These are phyloP conservation scores for Podila verticillata DNA, from an alignment of 192 early-diverging fungal genomes.

Conservation along the genomic window DNA sequence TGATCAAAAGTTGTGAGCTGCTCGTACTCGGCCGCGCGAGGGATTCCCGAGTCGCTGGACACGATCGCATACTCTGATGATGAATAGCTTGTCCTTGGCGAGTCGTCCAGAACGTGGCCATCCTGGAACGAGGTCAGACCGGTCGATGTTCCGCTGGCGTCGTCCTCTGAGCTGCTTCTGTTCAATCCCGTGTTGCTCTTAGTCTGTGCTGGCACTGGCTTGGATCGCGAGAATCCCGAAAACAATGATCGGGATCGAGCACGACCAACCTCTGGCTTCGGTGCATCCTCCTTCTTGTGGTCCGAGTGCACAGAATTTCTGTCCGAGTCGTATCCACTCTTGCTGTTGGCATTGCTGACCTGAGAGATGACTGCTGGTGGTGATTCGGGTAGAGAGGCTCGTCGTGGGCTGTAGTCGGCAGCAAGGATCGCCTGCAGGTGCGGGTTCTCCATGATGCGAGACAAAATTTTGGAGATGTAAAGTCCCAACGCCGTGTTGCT, in stretches of 20 bases:
- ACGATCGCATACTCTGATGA: slow-evolving; percentile 24
- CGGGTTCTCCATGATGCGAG: slow-evolving; percentile 74
- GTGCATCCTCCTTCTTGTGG: slow-evolving; percentile 2
- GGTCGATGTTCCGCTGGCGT: slow-evolving; percentile 16
- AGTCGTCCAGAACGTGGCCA: slow-evolving; percentile 29
- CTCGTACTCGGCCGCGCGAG: slow-evolving; percentile 20
- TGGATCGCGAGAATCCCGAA: slow-evolving; percentile 12
- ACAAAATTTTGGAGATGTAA: slow-evolving; percentile 82
- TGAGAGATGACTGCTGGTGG: slow-evolving; percentile 16
- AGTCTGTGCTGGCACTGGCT: neutral
- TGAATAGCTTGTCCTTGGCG: slow-evolving; percentile 33
- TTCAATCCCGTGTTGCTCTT: slow-evolving; percentile 8
- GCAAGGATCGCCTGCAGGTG: slow-evolving; percentile 57
- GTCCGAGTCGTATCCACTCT: slow-evolving; percentile 15
- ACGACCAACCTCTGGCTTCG: slow-evolving; percentile 6
- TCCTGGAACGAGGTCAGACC: slow-evolving; percentile 32
- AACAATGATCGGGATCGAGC: slow-evolving; percentile 36
- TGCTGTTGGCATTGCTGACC: slow-evolving; percentile 3
- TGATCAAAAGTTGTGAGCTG: slow-evolving; percentile 40
- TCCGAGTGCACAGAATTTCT: neutral
- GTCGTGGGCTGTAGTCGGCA: slow-evolving; percentile 42
- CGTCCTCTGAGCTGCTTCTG: slow-evolving; percentile 42
- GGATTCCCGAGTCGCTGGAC: neutral
- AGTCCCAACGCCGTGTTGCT: slow-evolving; percentile 74
- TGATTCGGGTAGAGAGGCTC: slow-evolving; percentile 10